Evolutionary conservation across 202 grass and related monocot species (phyloP), one percentile per base, ranked within the genome.

Genomic region (Brachypodium distachyon): DNA sequence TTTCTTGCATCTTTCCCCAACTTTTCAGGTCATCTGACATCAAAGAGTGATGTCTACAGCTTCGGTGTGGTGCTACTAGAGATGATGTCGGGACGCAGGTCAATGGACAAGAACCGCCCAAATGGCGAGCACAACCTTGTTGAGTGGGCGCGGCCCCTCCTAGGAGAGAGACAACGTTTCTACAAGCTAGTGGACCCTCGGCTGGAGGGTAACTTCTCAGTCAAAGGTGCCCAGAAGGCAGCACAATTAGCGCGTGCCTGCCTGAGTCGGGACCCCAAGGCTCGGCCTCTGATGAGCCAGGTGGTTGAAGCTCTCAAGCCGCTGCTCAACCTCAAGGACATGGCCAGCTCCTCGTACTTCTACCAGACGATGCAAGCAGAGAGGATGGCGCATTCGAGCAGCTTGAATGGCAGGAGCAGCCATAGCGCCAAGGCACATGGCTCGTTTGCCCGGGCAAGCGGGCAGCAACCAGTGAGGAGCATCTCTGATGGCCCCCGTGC

Each of bases 81-180:
- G 77, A 93, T 93, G 91, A 93, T 93, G 91, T 87, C 87, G 4
- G 91, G 91, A 26, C 87, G 87, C 43, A 85, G 91, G 21, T 93
- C 91, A n/a, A 93, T 93, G 91, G 91, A 93, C 71, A 93, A 93
- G 76, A 93, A 93, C 61, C 87, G 87, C 41, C 87, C 91, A 1
- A 93, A 90, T 0, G 91, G 87, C 0, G 91, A 93, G 85, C 91
- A 93, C 71, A 93, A 93, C 76, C 91, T 93, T 7, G 91, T 93
- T 0, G 91, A 93, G 72, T 93, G 91, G 91, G 91, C 87, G 0
- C 91, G 91, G 1, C 87, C 87, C 13, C 78, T 88, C 48, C 79
- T 93, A 53, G 87, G 87, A 33, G 91, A 93, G 74, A 77, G 87
- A 28, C 91, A 87, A 23, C 82, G 87, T 9, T 88, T 90, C 34